Base-by-base conservation (phyloP, 768 basidiomycete species). In the Cytidiella melzeri region DNA sequence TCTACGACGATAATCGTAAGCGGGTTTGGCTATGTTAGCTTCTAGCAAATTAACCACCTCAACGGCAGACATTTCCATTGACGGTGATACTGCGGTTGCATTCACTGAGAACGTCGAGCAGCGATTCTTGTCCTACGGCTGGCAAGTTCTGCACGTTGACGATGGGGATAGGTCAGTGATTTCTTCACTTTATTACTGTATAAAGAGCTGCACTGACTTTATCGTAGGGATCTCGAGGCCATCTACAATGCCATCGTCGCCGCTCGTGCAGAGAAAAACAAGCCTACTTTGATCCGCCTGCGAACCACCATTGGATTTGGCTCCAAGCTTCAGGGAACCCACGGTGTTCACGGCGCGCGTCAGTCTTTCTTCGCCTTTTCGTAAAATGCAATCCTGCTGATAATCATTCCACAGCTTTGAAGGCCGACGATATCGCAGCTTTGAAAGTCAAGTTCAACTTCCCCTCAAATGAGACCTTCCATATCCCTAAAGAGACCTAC, bases 1-100 rank as follows among this genome's bases (percentile, higher is more conserved):
- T 96, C 62, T 96, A 94, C 68, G 94, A 97, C 62, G 92, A 96
- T 71, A 96, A 97, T 72, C 87, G 89, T 92, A 67, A 61, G 86
- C 26, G 41, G 21, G n/a, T n/a, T n/a, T 34, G 19, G 47, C 47
- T 34, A 41, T 47, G n/a, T 27, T 15, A 47, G 51, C 41, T 5
- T 49, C 9, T n/a, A n/a, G n/a, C n/a, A n/a, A n/a, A n/a, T n/a
- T 28, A 52, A 55, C 51, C 57, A 43, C n/a, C 28, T 52, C 43
- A 47, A 41, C 40, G 15, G 27, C 43, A 92, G 89, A 92, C 67
- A 97, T 97, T 67, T 91, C 94, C 55, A 96, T 97, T 60, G 94
- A 97, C 64, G 94, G 94, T 55, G 81, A 92, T 69, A 97, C 93
- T 55, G 81, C 81, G 49, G 77, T 84, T 49, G 87, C 94, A 15